phyloP scores from a whole-genome alignment of 345 rosid genomes.

The Melastoma malabathricum region DNA sequence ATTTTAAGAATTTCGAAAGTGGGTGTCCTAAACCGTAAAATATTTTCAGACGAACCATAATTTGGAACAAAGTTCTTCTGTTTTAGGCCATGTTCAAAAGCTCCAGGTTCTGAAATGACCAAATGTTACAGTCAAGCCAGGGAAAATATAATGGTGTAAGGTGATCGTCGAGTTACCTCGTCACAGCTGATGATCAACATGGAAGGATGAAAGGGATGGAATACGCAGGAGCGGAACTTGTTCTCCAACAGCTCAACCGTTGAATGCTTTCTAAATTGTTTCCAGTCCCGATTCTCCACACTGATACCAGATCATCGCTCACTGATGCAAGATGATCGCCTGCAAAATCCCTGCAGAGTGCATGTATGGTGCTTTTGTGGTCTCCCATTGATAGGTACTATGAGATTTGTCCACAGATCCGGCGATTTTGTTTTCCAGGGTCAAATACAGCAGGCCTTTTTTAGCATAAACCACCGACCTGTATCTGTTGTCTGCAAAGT shows the following conservation, averaged over 20 bases:
- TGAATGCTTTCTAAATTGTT: slow-evolving; percentile 6
- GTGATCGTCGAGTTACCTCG: slow-evolving; percentile 25
- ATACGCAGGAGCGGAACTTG: slow-evolving; percentile 28
- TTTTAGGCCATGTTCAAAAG: slow-evolving; percentile 35
- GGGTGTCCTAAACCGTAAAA: too few relatives aligned
- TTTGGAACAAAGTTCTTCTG: too few relatives aligned
- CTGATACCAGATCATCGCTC: slow-evolving; percentile 50
- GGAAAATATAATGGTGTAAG: too few relatives aligned
- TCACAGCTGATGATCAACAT: slow-evolving; percentile 43
- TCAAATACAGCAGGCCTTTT: too few relatives aligned
- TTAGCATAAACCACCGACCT: too few relatives aligned
- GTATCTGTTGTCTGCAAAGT: slow-evolving; percentile 10
- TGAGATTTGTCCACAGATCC: slow-evolving; percentile 9
- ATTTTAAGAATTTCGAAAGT: too few relatives aligned
- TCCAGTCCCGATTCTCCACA: slow-evolving; percentile 41
- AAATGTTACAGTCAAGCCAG: neutral
- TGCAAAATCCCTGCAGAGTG: slow-evolving; percentile 47
- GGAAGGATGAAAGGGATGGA: slow-evolving; percentile 26
- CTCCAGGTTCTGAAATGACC: slow-evolving; percentile 25
- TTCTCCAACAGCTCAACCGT: slow-evolving; percentile 2
- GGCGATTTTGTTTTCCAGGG: slow-evolving; percentile 26
- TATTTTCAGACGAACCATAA: too few relatives aligned
- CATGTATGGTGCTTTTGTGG: slow-evolving; percentile 31
- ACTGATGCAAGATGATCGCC: slow-evolving; percentile 54
- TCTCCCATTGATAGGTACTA: slow-evolving; percentile 20